Base-by-base conservation (phyloP, 148 eudicot genomes). In the Gaultheria prostrata region DNA sequence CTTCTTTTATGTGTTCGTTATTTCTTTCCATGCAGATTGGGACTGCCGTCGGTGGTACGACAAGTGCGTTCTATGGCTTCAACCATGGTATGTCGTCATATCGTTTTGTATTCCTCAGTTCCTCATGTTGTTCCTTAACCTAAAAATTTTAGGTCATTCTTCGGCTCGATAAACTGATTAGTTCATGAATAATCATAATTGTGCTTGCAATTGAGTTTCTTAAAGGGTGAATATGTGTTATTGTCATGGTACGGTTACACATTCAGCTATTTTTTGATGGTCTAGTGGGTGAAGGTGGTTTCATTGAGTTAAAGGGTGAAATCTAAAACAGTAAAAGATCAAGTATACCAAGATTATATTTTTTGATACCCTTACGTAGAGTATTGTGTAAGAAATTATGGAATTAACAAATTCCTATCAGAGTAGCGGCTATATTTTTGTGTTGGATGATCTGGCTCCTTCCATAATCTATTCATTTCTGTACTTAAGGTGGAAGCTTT, bases 31-130 rank as follows among this genome's bases (percentile, higher is more conserved):
- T 77, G 46, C 84, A 95, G 98, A 95, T 95, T 90, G 99, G 99
- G 69, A 91, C 98, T 82, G 98, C 98, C 33, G 98, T 96, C 86
- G 98, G 98, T 69, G 98, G 98, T 69, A 92, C 93, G 54, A 76
- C 98, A 18, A 95, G 98, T 76, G 97, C 97, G 59, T 94, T 96
- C 87, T 94, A 96, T 82, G 99, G 93, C 67, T 96, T 91, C 89
- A 94, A 96, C 85, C 89, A 82, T 54, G 97, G 98, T 96, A 89
- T 79, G 85, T 11, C 35, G 56, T 50, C 1, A 39, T 84, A 45
- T 59, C 61, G 33, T n/a, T 14, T 75, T 20, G 24, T 17, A 82
- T 13, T 30, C 8, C 76, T 50, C 43, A 9, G 11, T 6, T 77
- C 24, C 33, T 76, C 75, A 15, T 12, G 18, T 9, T 56, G 81